A percentile compares a stretch with the other conserved stretches of the same genome.
phyloP scores from a whole-genome alignment of 2,329 filamentous ascomycete species.

The Mariannaea elegans region DNA sequence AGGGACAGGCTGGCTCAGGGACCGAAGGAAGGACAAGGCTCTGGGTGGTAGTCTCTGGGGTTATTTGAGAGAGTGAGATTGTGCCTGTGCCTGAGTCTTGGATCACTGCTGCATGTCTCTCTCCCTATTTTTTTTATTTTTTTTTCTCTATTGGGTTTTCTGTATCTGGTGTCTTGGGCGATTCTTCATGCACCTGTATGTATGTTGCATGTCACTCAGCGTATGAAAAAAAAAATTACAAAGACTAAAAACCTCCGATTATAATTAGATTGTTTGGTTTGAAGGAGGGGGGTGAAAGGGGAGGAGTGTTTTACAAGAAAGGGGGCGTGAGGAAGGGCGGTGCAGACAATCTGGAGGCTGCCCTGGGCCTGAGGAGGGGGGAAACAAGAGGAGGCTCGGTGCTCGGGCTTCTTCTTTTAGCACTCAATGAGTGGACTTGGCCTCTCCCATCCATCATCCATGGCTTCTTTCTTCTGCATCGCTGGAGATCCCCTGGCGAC shows the following conservation, averaged over 20 bases:
- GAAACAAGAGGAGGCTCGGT: neutral
- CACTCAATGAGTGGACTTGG: too few relatives aligned
- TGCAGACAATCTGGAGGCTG: too few relatives aligned
- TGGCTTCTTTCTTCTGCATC: neutral
- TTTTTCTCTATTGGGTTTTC: neutral
- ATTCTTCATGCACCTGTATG: neutral
- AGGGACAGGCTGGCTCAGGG: conserved; percentile 10
- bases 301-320: neutral
- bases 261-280: conserved; percentile 31
- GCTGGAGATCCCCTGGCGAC: neutral
- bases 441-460: too few relatives aligned
- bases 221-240: neutral
- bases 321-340: neutral
- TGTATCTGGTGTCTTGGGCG: neutral
- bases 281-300: neutral
- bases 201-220: neutral
- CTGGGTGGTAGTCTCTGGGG: neutral
- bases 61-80: neutral
- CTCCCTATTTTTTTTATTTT: neutral
- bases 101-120: neutral
- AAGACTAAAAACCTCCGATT: conserved; percentile 35
- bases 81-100: neutral
- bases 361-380: neutral
- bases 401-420: conserved; percentile 4
- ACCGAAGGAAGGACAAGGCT: conserved; percentile 1